Conservation (phyloP, 1,139 yeast genomes). For the Candida sp. region DNA sequence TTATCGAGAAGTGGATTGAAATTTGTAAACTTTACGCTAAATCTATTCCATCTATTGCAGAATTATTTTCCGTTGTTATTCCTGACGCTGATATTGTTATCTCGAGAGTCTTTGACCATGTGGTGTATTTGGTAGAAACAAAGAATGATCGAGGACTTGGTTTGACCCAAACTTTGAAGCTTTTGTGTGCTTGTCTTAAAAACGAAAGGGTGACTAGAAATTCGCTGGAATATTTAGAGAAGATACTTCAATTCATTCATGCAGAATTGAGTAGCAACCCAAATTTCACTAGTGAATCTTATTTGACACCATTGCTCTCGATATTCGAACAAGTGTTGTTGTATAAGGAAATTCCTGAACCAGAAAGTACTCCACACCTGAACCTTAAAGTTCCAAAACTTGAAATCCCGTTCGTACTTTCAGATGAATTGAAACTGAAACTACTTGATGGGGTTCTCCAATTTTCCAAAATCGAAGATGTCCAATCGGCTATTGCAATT, state of each 20-base stretch:
- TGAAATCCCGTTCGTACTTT: slow-evolving; percentile 16
- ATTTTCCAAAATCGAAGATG: slow-evolving; percentile 35
- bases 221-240: slow-evolving; percentile 15
- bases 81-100: slow-evolving; percentile 9
- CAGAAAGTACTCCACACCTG: slow-evolving; percentile 14
- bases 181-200: slow-evolving; percentile 43
- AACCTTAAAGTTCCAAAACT: slow-evolving; percentile 10
- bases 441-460: slow-evolving; percentile 43
- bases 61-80: slow-evolving; percentile 26
- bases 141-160: slow-evolving; percentile 10
- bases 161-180: slow-evolving; percentile 14
- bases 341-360: slow-evolving; percentile 38
- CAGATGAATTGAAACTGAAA: slow-evolving; percentile 20
- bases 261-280: slow-evolving; percentile 4
- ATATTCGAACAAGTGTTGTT: slow-evolving; percentile 49
- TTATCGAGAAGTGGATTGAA: slow-evolving; percentile 46
- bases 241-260: slow-evolving; percentile 33
- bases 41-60: slow-evolving; percentile 46
- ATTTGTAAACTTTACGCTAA: slow-evolving; percentile 51
- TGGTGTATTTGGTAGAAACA: slow-evolving; percentile 8
- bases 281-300: slow-evolving; percentile 32
- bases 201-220: not conserved
- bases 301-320: slow-evolving; percentile 50
- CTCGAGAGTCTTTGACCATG: slow-evolving; percentile 10
- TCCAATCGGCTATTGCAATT: slow-evolving; percentile 47